phyloP scores from a whole-genome alignment of 352 stramenopile species.

The Phytophthora europaea region DNA sequence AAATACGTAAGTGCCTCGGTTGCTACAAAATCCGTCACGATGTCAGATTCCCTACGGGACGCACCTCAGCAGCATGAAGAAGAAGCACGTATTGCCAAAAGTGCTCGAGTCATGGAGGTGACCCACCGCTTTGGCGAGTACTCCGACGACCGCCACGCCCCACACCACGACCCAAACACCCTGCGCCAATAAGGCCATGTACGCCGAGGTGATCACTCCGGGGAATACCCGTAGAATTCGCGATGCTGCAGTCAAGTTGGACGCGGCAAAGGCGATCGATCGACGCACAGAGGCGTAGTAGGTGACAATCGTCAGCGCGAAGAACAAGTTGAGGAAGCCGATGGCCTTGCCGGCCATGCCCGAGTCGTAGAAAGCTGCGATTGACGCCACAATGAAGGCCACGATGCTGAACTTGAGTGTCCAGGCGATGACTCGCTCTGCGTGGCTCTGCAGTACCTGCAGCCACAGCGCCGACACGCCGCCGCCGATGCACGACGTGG shows the following conservation, averaged over 20 bases:
- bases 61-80: slow-evolving; percentile 90
- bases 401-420: slow-evolving; percentile 76
- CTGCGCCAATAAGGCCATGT: slow-evolving; percentile 70
- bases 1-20: not conserved
- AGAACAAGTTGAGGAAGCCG: slow-evolving; percentile 85
- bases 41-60: not conserved
- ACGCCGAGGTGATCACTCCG: slow-evolving; percentile 71
- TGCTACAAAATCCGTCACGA: not conserved
- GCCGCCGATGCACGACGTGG: slow-evolving; percentile 72
- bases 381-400: slow-evolving; percentile 55
- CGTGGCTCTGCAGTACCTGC: slow-evolving; percentile 78
- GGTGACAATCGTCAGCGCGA: slow-evolving; percentile 64
- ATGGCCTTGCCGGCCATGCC: slow-evolving; percentile 81
- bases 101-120: slow-evolving; percentile 64
- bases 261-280: slow-evolving; percentile 84
- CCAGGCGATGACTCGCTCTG: slow-evolving; percentile 73
- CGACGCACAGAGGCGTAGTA: slow-evolving; percentile 77
- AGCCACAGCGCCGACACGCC: slow-evolving; percentile 82
- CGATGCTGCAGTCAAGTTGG: slow-evolving; percentile 76
- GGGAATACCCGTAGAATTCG: slow-evolving; percentile 84
- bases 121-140: slow-evolving; percentile 67
- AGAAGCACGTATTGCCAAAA: slow-evolving; percentile 81
- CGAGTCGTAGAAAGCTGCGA: slow-evolving; percentile 77
- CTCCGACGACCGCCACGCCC: slow-evolving; percentile 78
- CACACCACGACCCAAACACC: slow-evolving; percentile 82